Conservation (phyloP, 139 green algal genomes). For the Chlorella sp. region DNA sequence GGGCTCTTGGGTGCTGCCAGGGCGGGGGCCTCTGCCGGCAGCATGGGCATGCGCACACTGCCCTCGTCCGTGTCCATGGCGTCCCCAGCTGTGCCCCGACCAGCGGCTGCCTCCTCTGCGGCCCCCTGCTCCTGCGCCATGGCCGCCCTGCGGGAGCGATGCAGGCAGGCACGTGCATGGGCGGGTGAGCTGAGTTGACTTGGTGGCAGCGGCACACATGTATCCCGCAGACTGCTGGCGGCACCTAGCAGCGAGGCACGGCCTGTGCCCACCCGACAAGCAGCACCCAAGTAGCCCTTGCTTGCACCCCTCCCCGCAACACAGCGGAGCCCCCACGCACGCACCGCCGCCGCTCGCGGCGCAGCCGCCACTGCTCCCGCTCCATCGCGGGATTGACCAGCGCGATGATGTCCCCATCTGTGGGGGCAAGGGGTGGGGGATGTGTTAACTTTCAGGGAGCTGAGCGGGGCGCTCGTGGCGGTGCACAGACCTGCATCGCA, state of each 20-base stretch:
- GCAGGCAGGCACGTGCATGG: not conserved
- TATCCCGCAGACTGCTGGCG: too few species aligned
- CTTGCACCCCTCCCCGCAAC: too few species aligned
- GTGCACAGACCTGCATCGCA: too few species aligned
- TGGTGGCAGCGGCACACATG: not conserved
- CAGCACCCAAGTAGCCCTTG: too few species aligned
- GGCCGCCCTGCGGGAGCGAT: not conserved
- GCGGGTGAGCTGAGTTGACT: too few species aligned
- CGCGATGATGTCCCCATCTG: not conserved
- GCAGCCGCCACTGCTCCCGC: conserved; percentile 25
- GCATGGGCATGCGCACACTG: too few species aligned
- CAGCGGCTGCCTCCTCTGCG: not conserved
- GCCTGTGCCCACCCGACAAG: too few species aligned
- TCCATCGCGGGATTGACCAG: not conserved
- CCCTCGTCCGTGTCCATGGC: not conserved
- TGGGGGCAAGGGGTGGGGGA: too few species aligned
- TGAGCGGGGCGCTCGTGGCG: not conserved
- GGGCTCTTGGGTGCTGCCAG: too few species aligned
- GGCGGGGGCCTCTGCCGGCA: too few species aligned
- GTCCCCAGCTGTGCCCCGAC: not conserved
- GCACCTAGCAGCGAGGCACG: too few species aligned
- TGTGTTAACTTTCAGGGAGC: too few species aligned
- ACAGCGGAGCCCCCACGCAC: not conserved
- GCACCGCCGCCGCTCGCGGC: conserved; percentile 3
- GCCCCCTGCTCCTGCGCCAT: not conserved